Percentiles rank a stretch among this genome's conserved stretches.
Conservation (phyloP, 352 stramenopile species). For the Phytophthora idaei region DNA sequence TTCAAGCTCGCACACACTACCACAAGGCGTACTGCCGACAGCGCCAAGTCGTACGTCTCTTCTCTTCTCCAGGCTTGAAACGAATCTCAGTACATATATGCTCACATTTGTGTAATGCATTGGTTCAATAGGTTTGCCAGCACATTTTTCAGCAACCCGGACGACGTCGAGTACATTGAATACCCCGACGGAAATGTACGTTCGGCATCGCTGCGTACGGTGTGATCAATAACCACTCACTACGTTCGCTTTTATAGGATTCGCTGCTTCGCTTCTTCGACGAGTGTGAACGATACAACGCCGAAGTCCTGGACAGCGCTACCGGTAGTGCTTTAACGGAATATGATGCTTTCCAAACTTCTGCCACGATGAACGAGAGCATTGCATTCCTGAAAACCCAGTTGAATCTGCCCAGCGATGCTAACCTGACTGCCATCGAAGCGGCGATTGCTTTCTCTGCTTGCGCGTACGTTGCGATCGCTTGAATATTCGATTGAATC, state of each 20-base stretch:
- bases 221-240: background rate
- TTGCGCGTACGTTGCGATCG: conserved; percentile 53
- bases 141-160: conserved; percentile 65
- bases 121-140: conserved; percentile 47
- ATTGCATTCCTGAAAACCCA: conserved; percentile 39
- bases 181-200: conserved; percentile 48
- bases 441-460: conserved; percentile 56
- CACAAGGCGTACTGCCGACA: conserved; percentile 52
- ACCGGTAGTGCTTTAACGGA: conserved; percentile 39
- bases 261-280: conserved; percentile 74
- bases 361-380: conserved; percentile 41
- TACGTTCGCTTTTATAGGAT: conserved; percentile 40
- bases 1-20: conserved; percentile 67
- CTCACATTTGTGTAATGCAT: background rate
- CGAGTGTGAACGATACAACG: conserved; percentile 57
- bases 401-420: conserved; percentile 43
- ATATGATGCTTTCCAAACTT: conserved; percentile 39
- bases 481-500: background rate
- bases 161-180: conserved; percentile 56
- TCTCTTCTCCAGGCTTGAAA: background rate
- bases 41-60: conserved; percentile 45
- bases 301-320: conserved; percentile 54
- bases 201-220: background rate
- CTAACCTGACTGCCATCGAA: conserved; percentile 42
- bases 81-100: background rate